phyloP scores from a whole-genome alignment of 192 early-diverging fungal species.

The Geosiphon pyriformis region DNA sequence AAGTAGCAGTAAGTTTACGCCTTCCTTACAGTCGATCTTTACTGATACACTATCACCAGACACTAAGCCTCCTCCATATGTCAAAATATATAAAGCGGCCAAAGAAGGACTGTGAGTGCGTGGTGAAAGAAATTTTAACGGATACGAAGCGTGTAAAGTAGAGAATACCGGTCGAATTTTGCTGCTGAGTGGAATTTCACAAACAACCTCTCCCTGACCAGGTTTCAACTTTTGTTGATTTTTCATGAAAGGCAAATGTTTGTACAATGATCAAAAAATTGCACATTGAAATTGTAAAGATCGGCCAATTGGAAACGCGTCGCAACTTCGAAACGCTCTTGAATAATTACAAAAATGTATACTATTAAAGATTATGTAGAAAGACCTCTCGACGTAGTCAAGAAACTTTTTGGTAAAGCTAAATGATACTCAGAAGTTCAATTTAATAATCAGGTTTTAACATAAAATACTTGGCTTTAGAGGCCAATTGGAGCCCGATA shows the following conservation, averaged over 20 bases:
- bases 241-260: no score
- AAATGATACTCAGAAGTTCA: background rate
- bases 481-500: conserved; percentile 27
- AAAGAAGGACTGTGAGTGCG: conserved; percentile 31
- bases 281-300: no score
- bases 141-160: conserved; percentile 42
- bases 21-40: conserved; percentile 36
- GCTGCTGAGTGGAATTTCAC: conserved; percentile 17
- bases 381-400: conserved; percentile 1
- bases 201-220: conserved; percentile 9
- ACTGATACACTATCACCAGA: conserved; percentile 60
- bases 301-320: no score
- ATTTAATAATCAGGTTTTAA: background rate
- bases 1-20: conserved; percentile 54
- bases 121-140: conserved; percentile 52
- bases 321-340: no score
- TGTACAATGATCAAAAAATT: no score
- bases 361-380: background rate
- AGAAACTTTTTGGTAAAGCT: conserved; percentile 10
- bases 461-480: conserved; percentile 11
- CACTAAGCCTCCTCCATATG: conserved; percentile 68
- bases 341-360: conserved; percentile 14
- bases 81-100: conserved; percentile 59
- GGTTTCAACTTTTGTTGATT: background rate
- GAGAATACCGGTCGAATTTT: conserved; percentile 27